Evolutionary conservation across 106 monocot species (phyloP), one percentile per base, ranked within the genome.

Genomic region (Triglochin maritima): DNA sequence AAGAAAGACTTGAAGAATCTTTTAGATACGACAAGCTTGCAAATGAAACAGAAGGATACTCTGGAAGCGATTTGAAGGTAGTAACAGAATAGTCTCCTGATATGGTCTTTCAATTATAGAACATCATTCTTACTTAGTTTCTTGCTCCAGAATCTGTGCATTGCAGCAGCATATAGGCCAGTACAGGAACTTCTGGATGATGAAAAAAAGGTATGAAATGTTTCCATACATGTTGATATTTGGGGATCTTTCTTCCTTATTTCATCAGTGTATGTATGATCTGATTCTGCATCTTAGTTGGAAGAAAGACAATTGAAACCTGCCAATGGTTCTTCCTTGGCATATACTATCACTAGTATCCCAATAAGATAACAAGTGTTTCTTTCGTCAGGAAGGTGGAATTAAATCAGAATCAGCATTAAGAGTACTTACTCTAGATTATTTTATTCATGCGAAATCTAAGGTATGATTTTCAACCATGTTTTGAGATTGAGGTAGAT

Each of bases 11-110:
- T 50, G 88, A 86, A 49, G 60, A 77, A 9, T 63, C 41, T 46
- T 98, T 98, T 69, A 78, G 64, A 72, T 84, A 70, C 12, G 81
- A 92, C 29, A 84, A 89, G 17, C 89, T 98, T 57, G 98, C 98
- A 15, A 86, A 89, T 71, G 76, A 84, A 72, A 98, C 98, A 48
- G 98, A 92, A 81, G 98, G 98, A 47, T 98, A 98, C 78, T 98
- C 98, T 57, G 98, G 98, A 74, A 98, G 98, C 64, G 98, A 98
- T 69, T 74, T 98, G 64, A 98, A 98, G 88, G 98, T 92, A 78
- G 29, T n/a, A 57, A 7, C 4, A 29, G n/a, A 9, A 9, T 66
- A 41, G 5, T 13, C 13, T 1, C 6, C 0, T 41, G 13, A 17
- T 42, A 10, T 29, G 12, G 29, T 66, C 2, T 9, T 50, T 4